Base-by-base conservation (phyloP, 2,329 filamentous ascomycete species). In the Trichoderma atrobrunneum region DNA sequence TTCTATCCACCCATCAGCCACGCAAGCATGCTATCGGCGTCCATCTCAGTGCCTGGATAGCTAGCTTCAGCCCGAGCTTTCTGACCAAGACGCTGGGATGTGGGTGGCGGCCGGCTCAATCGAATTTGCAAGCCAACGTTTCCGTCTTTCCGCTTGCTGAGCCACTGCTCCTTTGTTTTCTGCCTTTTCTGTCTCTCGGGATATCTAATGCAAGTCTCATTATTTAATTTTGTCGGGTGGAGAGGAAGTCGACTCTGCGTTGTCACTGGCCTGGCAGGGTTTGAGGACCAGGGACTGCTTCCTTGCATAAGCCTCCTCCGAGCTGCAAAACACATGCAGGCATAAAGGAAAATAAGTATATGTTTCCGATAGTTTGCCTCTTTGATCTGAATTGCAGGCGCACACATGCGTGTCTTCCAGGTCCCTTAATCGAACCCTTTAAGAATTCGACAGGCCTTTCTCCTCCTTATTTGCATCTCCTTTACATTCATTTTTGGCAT, bases 281-380 rank as follows among this genome's bases (percentile, higher is more conserved):
- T 36, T 51, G 26, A 21, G 12, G 56, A 61, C 36, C 26, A 51
- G 16, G 51, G 66, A 43, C 34, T 60, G 56, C 39, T 69, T 51
- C 66, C 66, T 59, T 69, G 66, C 66, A 69, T 69, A 51, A 69
- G 32, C 39, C 56, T 32, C 56, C 32, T 48, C n/a, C n/a, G 21
- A 39, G 66, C 66, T 14, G 56, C n/a, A 34, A 60, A 69, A 59
- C 51, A 32, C 36, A 61, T 30, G 14, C 36, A 26, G 56, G 34
- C 39, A 28, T n/a, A 5, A 26, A 61, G 66, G n/a, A 34, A 16
- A 34, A 16, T 7, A 24, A n/a, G 39, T 7, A 36, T 59, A 34
- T 34, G 56, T 28, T 60, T 14, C 36, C 30, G 14, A 43, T 24
- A 3, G 64, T 26, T 43, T 32, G 26, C 11, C 56, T n/a, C 28